phyloP scores from a whole-genome alignment of 371 early-diverging fungal genomes.

The Mortierella sp. region DNA sequence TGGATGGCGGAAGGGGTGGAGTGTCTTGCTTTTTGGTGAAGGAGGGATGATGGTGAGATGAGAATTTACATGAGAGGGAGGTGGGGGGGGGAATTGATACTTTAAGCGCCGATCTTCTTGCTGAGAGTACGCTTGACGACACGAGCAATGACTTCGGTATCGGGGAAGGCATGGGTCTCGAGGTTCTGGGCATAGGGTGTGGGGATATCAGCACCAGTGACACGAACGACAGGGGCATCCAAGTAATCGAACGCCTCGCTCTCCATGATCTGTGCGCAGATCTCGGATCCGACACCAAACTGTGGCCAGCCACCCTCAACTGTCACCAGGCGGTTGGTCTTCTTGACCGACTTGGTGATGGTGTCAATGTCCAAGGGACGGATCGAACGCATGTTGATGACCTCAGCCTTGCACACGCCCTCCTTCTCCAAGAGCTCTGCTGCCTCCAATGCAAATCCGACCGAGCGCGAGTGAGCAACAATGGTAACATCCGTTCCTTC shows the following conservation, averaged over 20 bases:
- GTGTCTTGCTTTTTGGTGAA: conserved; percentile 1
- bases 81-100: not conserved
- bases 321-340: conserved; percentile 97
- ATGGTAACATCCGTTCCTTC: conserved; percentile 94
- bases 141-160: conserved; percentile 84
- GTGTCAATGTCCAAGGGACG: conserved; percentile 97
- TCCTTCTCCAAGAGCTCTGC: conserved; percentile 89
- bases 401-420: conserved; percentile 79
- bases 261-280: conserved; percentile 97
- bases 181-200: conserved; percentile 98
- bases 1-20: too few species aligned
- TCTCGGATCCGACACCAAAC: conserved; percentile 98
- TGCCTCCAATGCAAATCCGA: conserved; percentile 92
- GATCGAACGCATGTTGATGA: conserved; percentile 98
- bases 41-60: not conserved
- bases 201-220: conserved; percentile 98
- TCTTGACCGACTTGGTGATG: conserved; percentile 93
- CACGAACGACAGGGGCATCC: conserved; percentile 95
- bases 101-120: conserved; percentile 58
- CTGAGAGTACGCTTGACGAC: conserved; percentile 72
- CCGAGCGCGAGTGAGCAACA: conserved; percentile 94
- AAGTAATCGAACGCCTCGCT: conserved; percentile 95
- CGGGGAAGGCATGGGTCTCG: conserved; percentile 93
- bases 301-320: conserved; percentile 99
- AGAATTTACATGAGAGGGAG: conserved; percentile 8